Conservation (phyloP, 108 stramenopile genomes). For the Stephanodiscus minutulus region DNA sequence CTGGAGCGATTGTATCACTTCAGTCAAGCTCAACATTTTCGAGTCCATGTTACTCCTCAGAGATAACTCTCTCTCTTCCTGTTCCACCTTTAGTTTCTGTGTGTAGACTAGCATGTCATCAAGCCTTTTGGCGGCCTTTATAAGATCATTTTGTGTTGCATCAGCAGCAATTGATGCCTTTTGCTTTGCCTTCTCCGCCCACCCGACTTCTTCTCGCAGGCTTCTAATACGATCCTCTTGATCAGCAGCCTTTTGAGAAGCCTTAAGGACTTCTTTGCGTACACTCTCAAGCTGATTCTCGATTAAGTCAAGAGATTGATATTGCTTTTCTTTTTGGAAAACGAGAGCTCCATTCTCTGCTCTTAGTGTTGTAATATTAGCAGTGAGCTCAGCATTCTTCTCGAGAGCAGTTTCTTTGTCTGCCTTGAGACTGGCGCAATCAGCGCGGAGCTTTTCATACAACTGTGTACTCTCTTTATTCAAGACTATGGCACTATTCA, state of each 20-base stretch:
- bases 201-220: slow-evolving; percentile 10
- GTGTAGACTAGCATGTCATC: slow-evolving; percentile 30
- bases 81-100: slow-evolving; percentile 27
- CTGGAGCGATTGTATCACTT: slow-evolving; percentile 30
- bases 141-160: not conserved
- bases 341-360: slow-evolving; percentile 2
- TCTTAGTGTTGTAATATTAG: slow-evolving; percentile 7
- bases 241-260: not conserved
- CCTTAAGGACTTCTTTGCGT: not conserved
- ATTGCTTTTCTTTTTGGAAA: slow-evolving; percentile 1
- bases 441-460: slow-evolving; percentile 3
- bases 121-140: slow-evolving; percentile 7
- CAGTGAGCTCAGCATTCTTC: slow-evolving; percentile 2
- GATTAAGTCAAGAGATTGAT: slow-evolving; percentile 3
- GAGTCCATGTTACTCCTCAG: slow-evolving; percentile 19
- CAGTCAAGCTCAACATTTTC: slow-evolving; percentile 26
- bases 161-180: slow-evolving; percentile 1
- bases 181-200: slow-evolving; percentile 12
- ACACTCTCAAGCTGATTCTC: not conserved
- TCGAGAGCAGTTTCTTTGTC: slow-evolving; percentile 7
- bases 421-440: slow-evolving; percentile 3
- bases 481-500: slow-evolving; percentile 12
- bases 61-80: not conserved
- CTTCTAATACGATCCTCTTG: not conserved
- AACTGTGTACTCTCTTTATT: slow-evolving; percentile 12